Conservation (phyloP, 1,284 basidiomycete genomes). For the Pseudozyma pruni region DNA sequence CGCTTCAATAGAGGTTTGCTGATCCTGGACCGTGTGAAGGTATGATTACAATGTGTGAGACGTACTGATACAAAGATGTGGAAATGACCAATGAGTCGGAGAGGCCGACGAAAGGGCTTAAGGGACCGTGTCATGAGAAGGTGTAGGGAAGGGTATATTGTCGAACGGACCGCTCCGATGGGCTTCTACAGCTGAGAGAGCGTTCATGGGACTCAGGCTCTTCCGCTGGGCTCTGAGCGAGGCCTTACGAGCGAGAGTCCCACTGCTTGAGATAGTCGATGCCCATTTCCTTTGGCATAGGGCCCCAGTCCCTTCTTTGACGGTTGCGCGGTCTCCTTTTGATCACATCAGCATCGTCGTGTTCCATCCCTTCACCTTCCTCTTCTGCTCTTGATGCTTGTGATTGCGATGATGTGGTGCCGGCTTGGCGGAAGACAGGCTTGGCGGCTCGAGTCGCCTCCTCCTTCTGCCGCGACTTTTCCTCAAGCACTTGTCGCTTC, state of each 20-base stretch:
- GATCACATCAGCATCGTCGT: slow-evolving; percentile 24
- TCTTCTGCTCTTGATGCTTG: slow-evolving; percentile 8
- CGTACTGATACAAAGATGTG: slow-evolving; percentile 2
- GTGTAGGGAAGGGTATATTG: slow-evolving; percentile 3
- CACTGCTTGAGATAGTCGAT: slow-evolving; percentile 52
- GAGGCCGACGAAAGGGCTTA: neutral
- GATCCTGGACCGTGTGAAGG: neutral
- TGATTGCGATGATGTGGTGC: neutral
- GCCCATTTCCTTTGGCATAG: slow-evolving; percentile 47
- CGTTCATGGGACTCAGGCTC: neutral
- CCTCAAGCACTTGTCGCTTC: slow-evolving; percentile 26
- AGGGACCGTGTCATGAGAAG: neutral
- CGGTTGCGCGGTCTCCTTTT: slow-evolving; percentile 44
- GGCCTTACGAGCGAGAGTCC: slow-evolving; percentile 25
- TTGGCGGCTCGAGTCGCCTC: slow-evolving; percentile 40
- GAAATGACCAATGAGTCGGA: neutral
- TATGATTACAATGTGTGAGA: slow-evolving; percentile 4
- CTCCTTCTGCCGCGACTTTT: slow-evolving; percentile 40
- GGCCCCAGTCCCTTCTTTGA: slow-evolving; percentile 43
- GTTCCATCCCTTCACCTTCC: slow-evolving; percentile 18
- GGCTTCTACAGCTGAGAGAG: neutral
- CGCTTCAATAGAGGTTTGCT: slow-evolving; percentile 7
- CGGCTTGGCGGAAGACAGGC: slow-evolving; percentile 39
- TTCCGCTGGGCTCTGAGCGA: neutral
- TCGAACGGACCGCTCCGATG: too few species aligned